Conservation (phyloP, 441 rosid genomes). For the Pelargonium myrrhifolium region DNA sequence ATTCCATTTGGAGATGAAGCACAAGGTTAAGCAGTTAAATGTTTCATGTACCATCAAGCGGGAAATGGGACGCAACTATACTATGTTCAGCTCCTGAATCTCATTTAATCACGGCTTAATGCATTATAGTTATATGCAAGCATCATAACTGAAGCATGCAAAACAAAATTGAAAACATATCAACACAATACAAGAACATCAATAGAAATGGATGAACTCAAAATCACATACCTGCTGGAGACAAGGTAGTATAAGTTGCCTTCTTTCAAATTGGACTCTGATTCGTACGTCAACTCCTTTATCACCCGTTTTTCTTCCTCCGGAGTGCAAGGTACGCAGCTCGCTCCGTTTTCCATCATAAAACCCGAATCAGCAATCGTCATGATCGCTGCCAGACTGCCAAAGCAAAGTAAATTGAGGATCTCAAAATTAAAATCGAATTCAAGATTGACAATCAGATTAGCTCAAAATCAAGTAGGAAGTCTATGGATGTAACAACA, state of each 20-base stretch:
- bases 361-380: constrained; percentile 41
- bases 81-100: background rate
- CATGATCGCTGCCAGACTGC: constrained; percentile 27
- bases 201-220: too few relatives aligned
- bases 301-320: constrained; percentile 65
- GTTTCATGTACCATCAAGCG: too few relatives aligned
- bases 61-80: background rate
- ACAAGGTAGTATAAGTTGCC: constrained; percentile 69
- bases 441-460: background rate
- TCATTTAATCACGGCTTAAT: background rate
- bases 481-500: background rate
- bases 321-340: constrained; percentile 47
- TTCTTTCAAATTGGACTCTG: constrained; percentile 51
- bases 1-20: background rate
- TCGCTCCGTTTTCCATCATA: constrained; percentile 44
- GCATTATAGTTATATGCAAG: background rate
- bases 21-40: too few relatives aligned
- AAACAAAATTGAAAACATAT: background rate
- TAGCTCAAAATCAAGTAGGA: background rate
- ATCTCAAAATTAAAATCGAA: background rate
- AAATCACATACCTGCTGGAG: constrained; percentile 64
- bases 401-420: background rate
- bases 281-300: constrained; percentile 39
- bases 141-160: constrained; percentile 1
- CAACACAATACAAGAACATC: background rate